Percentiles rank a stretch among this genome's conserved stretches.
Conservation (phyloP, 768 basidiomycete genomes). For the Tylopilus plumbeoviolaceoides region DNA sequence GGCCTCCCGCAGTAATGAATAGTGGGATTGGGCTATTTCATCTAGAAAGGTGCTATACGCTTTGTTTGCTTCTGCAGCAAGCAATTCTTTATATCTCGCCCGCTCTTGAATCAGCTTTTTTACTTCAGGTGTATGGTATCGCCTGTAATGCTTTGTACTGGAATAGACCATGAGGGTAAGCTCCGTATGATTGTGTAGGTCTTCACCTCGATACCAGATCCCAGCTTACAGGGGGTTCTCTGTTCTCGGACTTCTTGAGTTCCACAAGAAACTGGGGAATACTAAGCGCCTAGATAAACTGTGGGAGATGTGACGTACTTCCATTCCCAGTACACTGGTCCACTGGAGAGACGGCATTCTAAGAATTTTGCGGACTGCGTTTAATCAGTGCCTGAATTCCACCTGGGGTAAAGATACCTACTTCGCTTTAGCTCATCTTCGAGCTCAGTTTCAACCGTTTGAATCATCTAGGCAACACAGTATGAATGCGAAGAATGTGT, state of each 20-base stretch:
- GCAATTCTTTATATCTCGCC: slow-evolving; percentile 69
- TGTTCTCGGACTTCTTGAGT: slow-evolving; percentile 55
- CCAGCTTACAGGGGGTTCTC: slow-evolving; percentile 52
- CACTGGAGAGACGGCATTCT: slow-evolving; percentile 73
- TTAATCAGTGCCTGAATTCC: slow-evolving; percentile 1
- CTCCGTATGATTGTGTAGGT: neutral
- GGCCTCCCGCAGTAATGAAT: slow-evolving; percentile 66
- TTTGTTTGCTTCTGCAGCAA: slow-evolving; percentile 58
- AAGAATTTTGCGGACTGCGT: slow-evolving; percentile 64
- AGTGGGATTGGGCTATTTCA: slow-evolving; percentile 66
- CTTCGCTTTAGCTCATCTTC: slow-evolving; percentile 67
- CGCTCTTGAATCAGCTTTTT: slow-evolving; percentile 61
- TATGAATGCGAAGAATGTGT: neutral
- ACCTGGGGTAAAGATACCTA: slow-evolving; percentile 28
- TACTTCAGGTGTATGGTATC: slow-evolving; percentile 75
- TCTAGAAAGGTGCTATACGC: slow-evolving; percentile 67
- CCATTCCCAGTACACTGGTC: slow-evolving; percentile 60
- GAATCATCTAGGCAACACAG: slow-evolving; percentile 49
- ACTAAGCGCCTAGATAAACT: neutral
- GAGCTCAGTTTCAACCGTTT: slow-evolving; percentile 66
- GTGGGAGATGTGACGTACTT: slow-evolving; percentile 42
- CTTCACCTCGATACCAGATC: slow-evolving; percentile 58
- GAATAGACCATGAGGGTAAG: neutral
- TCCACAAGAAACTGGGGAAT: slow-evolving; percentile 70
- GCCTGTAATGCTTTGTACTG: slow-evolving; percentile 67